Evolutionary conservation across 148 eudicot genomes (phyloP).

Genomic region (Vaccinium myrtillus): DNA sequence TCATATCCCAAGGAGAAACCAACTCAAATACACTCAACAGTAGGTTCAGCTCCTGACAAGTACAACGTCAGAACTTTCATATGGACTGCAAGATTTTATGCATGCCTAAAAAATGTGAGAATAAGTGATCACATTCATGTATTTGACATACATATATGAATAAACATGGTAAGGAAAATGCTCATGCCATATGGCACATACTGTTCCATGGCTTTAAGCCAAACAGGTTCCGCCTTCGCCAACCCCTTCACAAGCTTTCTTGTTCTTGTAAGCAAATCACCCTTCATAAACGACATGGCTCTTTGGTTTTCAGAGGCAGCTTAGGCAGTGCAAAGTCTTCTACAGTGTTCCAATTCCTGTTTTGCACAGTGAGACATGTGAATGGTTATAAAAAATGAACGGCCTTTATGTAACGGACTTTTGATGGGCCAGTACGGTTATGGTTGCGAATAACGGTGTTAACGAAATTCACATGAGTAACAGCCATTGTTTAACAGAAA

Average conservation of each 20-base stretch:
- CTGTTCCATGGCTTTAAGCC: slow-evolving; percentile 96
- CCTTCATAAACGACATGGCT: slow-evolving; percentile 81
- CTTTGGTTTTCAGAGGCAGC: slow-evolving; percentile 9
- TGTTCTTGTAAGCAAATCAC: slow-evolving; percentile 70
- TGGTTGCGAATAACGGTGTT: no score
- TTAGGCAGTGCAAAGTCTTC: slow-evolving; percentile 1
- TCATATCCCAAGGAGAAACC: neutral
- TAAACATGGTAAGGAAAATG: neutral
- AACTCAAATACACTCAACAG: neutral
- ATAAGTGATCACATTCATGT: neutral
- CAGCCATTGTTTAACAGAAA: no score
- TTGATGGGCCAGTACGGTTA: no score
- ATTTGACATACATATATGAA: neutral
- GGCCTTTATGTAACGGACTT: no score
- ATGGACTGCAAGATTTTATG: neutral
- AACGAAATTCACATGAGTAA: no score
- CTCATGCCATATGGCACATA: slow-evolving; percentile 21
- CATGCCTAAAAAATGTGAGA: neutral
- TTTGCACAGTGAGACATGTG: neutral
- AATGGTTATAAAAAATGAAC: no score
- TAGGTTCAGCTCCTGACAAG: neutral
- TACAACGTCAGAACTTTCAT: neutral
- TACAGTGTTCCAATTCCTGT: neutral
- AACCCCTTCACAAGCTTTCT: slow-evolving; percentile 79
- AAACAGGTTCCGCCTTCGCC: slow-evolving; percentile 69